phyloP scores from a whole-genome alignment of 1,284 basidiomycete species.

The Austroboletus rostrupii region DNA sequence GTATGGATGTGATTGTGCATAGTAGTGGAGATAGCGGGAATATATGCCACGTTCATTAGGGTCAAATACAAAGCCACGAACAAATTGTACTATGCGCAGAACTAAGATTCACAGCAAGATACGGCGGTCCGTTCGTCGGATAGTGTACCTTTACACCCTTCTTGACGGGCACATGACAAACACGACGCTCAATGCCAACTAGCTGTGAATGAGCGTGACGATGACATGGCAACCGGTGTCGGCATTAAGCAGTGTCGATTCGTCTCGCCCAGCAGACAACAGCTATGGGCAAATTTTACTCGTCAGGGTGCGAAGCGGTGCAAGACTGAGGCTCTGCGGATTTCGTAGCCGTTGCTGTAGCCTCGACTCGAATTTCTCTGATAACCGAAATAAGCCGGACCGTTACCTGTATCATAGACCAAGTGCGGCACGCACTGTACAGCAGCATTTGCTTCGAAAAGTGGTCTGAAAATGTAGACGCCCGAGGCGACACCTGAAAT shows the following conservation, averaged over 20 bases:
- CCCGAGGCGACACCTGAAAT: constrained; percentile 55
- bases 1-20: constrained; percentile 5
- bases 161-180: constrained; percentile 14
- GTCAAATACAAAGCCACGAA: constrained; percentile 13
- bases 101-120: constrained; percentile 1
- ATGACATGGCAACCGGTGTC: neutral
- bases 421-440: constrained; percentile 13
- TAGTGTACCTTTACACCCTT: constrained; percentile 14
- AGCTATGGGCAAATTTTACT: constrained; percentile 6
- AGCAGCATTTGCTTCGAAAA: constrained; percentile 25
- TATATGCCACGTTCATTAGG: constrained; percentile 22
- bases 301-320: constrained; percentile 4
- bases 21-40: constrained; percentile 29
- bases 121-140: constrained; percentile 9
- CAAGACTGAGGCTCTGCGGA: constrained; percentile 6
- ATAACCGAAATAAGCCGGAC: constrained; percentile 4
- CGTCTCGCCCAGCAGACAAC: neutral
- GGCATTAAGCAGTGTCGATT: neutral
- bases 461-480: constrained; percentile 55
- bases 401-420: neutral
- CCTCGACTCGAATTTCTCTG: constrained; percentile 11
- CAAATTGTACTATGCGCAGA: constrained; percentile 4
- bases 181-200: constrained; percentile 1
- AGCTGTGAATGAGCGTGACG: neutral
- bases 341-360: neutral